phyloP scores from a whole-genome alignment of 2,329 filamentous ascomycete species.

The Aspergillus quadrilineatus region DNA sequence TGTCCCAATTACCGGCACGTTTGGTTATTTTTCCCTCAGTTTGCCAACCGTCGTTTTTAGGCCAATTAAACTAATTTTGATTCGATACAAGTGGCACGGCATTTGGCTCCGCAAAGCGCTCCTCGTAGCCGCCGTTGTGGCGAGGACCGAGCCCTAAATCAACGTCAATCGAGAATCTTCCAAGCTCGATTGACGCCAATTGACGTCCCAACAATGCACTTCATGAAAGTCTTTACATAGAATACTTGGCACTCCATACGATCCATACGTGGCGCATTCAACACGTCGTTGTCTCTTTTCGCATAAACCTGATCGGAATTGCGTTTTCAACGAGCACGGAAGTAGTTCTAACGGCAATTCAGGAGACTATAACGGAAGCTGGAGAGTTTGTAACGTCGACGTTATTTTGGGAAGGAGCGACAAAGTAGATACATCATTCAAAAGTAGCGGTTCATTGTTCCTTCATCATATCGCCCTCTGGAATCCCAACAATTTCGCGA shows the following conservation, averaged over 20 bases:
- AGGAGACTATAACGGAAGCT: neutral
- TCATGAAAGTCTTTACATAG: too few species aligned
- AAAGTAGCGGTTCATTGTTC: neutral
- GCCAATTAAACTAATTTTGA: neutral
- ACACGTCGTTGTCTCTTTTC: too few species aligned
- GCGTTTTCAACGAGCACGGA: too few species aligned
- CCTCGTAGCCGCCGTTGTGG: neutral
- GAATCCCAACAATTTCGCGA: neutral
- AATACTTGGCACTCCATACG: too few species aligned
- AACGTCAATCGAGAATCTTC: neutral
- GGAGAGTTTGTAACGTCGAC: neutral
- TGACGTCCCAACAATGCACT: too few species aligned
- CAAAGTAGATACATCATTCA: neutral
- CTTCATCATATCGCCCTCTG: slow-evolving; percentile 7
- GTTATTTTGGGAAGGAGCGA: slow-evolving; percentile 5
- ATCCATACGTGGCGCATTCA: too few species aligned
- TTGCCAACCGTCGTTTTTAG: neutral
- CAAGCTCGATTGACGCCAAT: too few species aligned
- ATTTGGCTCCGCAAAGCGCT: neutral
- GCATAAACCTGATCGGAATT: too few species aligned
- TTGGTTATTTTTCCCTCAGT: neutral
- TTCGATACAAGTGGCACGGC: neutral
- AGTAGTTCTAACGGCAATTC: too few species aligned
- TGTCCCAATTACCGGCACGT: neutral
- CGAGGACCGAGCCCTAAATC: slow-evolving; percentile 6